Evolutionary conservation across 2,329 filamentous ascomycete genomes (phyloP).

Genomic region (Paecilomyces dactylethromorphus): DNA sequence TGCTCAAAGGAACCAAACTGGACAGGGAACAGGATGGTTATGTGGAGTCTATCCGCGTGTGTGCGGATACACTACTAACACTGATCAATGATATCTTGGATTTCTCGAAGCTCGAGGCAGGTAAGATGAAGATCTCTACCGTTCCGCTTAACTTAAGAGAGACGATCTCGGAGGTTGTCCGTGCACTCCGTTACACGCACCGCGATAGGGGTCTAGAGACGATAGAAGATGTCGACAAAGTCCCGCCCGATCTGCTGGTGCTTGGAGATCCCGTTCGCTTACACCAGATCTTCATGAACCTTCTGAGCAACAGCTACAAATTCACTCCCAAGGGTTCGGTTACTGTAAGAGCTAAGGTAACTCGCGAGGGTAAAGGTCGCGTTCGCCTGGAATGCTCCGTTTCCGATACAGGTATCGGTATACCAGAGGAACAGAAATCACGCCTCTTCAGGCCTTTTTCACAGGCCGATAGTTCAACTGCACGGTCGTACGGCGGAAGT

Average conservation of each 20-base stretch:
- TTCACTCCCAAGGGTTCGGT: slow-evolving; percentile 85
- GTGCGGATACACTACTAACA: slow-evolving; percentile 67
- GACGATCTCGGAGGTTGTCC: slow-evolving; percentile 58
- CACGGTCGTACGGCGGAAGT: slow-evolving; percentile 84
- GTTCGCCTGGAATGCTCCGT: slow-evolving; percentile 80
- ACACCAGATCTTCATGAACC: slow-evolving; percentile 71
- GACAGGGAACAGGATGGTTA: slow-evolving; percentile 56
- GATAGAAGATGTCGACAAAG: slow-evolving; percentile 56
- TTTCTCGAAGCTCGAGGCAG: slow-evolving; percentile 80
- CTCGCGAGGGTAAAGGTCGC: slow-evolving; percentile 62
- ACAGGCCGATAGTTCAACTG: slow-evolving; percentile 85
- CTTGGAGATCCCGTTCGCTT: slow-evolving; percentile 80
- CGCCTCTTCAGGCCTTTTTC: slow-evolving; percentile 90
- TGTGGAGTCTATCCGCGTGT: slow-evolving; percentile 59
- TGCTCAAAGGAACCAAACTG: slow-evolving; percentile 52
- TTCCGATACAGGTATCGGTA: slow-evolving; percentile 84
- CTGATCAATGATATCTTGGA: slow-evolving; percentile 90
- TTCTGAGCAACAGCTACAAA: slow-evolving; percentile 89
- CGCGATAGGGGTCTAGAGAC: slow-evolving; percentile 55
- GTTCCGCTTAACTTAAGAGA: slow-evolving; percentile 71
- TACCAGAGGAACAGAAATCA: slow-evolving; percentile 66
- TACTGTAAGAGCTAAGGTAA: slow-evolving; percentile 70
- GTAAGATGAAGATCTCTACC: slow-evolving; percentile 81
- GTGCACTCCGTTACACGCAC: slow-evolving; percentile 58
- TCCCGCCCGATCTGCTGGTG: slow-evolving; percentile 57